Evolutionary conservation across 2,329 filamentous ascomycete genomes (phyloP), one percentile per base, ranked within the genome.

Genomic region (Penicillium sp.): DNA sequence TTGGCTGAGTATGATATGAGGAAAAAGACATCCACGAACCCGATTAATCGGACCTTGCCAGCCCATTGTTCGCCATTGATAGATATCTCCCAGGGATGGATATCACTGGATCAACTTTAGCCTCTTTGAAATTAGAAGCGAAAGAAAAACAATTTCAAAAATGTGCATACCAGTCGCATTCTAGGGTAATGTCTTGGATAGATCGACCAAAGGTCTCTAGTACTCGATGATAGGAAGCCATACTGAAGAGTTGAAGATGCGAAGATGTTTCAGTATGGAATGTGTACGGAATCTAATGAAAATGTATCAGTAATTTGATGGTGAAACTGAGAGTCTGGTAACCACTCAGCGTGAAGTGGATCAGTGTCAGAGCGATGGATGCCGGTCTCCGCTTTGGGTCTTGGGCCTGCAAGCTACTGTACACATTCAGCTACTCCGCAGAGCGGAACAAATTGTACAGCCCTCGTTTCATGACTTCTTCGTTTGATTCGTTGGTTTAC

Each of bases 31-130:
- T 49, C 46, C 14, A 49, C 23, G 9, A 49, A 49, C 6, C 46
- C 46, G 15, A 49, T 49, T 23, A 49, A 40, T 14, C 46, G 46
- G 46, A 49, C 40, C n/a, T 49, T 49, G 31, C 46, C 46, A 49
- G 46, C 46, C 46, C 46, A 49, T 20, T 33, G 46, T 6, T 40
- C 33, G 6, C 31, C 46, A 27, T 49, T 49, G 20, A 49, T 49
- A 14, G 46, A 22, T 22, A 49, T 33, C 23, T 49, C 46, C 46
- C 46, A 49, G 9, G 46, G 46, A 12, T 49, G 46, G 27, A 49
- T 49, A n/a, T 49, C 46, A 40, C 46, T 49, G 26, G 11, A 23
- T 6, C 4, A 20, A 22, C 14, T 20, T 47, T 47, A 47, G 44
- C 27, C 4, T 45, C 15, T 33, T 6, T 14, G 3, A 11, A 12